Conservation (phyloP, 176 grass and related monocot species). For the Triticum dicoccoides region DNA sequence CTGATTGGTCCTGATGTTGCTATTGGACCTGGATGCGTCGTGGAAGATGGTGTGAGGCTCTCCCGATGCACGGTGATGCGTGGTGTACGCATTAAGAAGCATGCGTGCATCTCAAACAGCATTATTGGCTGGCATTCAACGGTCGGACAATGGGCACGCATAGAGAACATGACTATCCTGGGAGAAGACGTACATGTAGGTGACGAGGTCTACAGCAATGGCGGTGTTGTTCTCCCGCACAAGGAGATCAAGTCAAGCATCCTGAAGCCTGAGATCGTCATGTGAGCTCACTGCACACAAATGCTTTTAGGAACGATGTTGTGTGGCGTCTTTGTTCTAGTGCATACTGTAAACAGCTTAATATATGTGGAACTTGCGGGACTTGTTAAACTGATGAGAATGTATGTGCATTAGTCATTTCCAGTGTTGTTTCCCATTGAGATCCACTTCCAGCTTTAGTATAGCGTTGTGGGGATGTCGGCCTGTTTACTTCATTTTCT, state of each 20-base stretch:
- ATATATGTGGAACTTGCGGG: background rate
- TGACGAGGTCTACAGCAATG: constrained; percentile 90
- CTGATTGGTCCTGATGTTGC: constrained; percentile 92
- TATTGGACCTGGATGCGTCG: constrained; percentile 73
- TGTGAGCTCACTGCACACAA: constrained; percentile 51
- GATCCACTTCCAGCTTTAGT: background rate
- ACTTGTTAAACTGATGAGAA: constrained; percentile 21
- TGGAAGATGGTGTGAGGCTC: constrained; percentile 84
- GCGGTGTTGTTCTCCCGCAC: constrained; percentile 84
- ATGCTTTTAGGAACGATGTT: background rate
- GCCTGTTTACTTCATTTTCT: background rate
- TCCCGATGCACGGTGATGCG: constrained; percentile 84
- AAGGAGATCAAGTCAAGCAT: constrained; percentile 96
- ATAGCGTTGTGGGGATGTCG: background rate
- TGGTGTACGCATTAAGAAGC: constrained; percentile 74
- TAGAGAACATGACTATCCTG: constrained; percentile 88
- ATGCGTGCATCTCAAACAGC: constrained; percentile 77
- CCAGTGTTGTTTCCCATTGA: background rate
- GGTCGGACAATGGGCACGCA: constrained; percentile 78
- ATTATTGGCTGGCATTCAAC: constrained; percentile 95
- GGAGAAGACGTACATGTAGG: constrained; percentile 92
- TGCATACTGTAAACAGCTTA: constrained; percentile 17
- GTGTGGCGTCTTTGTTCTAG: constrained; percentile 16
- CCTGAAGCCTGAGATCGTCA: constrained; percentile 94
- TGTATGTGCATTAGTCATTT: constrained; percentile 16